Conservation (phyloP, 2,329 filamentous ascomycete species). For the Escovopsis sp. region DNA sequence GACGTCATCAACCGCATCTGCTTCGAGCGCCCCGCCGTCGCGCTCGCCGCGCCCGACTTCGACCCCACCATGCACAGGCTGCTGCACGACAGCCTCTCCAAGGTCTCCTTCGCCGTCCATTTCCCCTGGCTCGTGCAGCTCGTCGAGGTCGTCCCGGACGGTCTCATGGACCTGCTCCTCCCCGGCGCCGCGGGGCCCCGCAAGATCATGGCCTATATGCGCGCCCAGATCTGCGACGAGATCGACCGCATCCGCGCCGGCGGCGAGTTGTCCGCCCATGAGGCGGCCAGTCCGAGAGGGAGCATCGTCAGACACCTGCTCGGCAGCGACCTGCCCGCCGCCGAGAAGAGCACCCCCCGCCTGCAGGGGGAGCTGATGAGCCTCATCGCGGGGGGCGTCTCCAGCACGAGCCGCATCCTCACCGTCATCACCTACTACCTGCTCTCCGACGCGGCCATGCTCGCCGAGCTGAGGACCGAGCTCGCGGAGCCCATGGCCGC, state of each 20-base stretch:
- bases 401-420: constrained; percentile 21
- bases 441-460: constrained; percentile 15
- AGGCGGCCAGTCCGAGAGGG: background rate
- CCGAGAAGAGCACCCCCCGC: constrained; percentile 17
- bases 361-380: constrained; percentile 18
- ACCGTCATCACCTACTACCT: constrained; percentile 20
- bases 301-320: too few relatives aligned
- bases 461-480: constrained; percentile 17
- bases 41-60: too few relatives aligned
- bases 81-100: background rate
- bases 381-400: constrained; percentile 20
- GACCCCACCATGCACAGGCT: too few relatives aligned
- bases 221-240: too few relatives aligned
- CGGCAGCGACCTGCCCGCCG: constrained; percentile 6
- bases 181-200: background rate
- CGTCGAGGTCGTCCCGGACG: background rate
- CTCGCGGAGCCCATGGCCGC: constrained; percentile 8
- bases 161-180: background rate
- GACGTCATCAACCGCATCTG: too few relatives aligned
- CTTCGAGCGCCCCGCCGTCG: too few relatives aligned
- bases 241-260: too few relatives aligned
- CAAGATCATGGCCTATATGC: background rate
- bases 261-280: background rate
- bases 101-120: background rate
- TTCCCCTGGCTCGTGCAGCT: constrained; percentile 1